Conservation (phyloP, 108 stramenopile genomes). For the Bacterosira constricta region DNA sequence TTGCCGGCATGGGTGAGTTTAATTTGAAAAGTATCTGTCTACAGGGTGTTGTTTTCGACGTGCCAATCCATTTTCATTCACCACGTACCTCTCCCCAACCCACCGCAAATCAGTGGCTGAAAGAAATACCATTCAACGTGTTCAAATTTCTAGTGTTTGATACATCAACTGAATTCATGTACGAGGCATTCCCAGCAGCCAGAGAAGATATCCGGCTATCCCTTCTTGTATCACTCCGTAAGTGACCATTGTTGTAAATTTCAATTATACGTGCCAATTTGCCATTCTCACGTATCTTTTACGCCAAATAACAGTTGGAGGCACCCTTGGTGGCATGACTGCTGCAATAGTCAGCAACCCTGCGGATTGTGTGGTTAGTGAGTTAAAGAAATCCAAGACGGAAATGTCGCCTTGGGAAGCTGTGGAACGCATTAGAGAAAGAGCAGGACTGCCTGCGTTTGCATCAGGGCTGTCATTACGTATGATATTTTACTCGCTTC, state of each 20-base stretch:
- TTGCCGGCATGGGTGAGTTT: slow-evolving; percentile 51
- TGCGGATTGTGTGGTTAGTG: slow-evolving; percentile 68
- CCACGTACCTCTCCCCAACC: too few relatives aligned
- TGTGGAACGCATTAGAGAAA: slow-evolving; percentile 32
- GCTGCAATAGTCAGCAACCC: slow-evolving; percentile 77
- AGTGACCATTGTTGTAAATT: not conserved
- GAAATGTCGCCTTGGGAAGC: slow-evolving; percentile 62
- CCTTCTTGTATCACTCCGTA: slow-evolving; percentile 60
- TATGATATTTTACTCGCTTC: slow-evolving; percentile 71
- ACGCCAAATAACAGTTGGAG: slow-evolving; percentile 51
- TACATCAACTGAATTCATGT: slow-evolving; percentile 54
- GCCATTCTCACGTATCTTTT: too few relatives aligned
- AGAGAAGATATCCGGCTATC: slow-evolving; percentile 74
- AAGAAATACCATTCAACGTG: slow-evolving; percentile 42
- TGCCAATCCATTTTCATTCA: too few relatives aligned
- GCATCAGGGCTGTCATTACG: slow-evolving; percentile 58
- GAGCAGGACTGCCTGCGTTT: slow-evolving; percentile 51
- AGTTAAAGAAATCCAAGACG: slow-evolving; percentile 74
- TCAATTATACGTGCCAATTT: too few relatives aligned
- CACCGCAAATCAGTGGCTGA: too few relatives aligned
- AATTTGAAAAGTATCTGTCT: too few relatives aligned
- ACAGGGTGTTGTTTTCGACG: too few relatives aligned
- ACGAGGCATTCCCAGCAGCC: slow-evolving; percentile 62
- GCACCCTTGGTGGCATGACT: slow-evolving; percentile 64
- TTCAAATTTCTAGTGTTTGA: slow-evolving; percentile 74